Base-by-base conservation (phyloP, 768 basidiomycete genomes). In the Podaxis sp. region DNA sequence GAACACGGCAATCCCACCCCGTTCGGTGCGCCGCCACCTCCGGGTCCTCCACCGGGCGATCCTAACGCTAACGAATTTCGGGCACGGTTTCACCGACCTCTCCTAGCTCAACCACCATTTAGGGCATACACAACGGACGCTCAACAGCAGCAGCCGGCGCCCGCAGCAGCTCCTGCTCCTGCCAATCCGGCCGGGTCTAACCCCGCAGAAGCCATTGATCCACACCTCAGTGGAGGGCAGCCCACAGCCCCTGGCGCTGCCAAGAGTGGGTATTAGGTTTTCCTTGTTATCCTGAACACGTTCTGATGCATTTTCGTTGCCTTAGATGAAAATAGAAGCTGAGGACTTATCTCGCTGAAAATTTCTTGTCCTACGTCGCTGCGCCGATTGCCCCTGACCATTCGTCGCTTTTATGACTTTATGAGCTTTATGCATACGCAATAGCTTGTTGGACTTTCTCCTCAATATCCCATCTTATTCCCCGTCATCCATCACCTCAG, bases 191-290 rank as follows among this genome's bases (percentile, higher is more conserved):
- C 64, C 53, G 55, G 51, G 24, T 19, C 59, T 36, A 57, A 41
- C 59, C 47, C 60, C 68, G 2, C 68, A 68, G 64, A 65, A n/a
- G 49, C 60, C 15, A 65, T 65, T 47, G 64, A 65, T 52, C 64
- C 64, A 25, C 60, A 65, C 49, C 53, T 65, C 3, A 55, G 60
- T 37, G 60, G 60, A 47, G 60, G 52, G 52, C 60, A 61, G 60
- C 60, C 59, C 59, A 55, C 60, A 41, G 60, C 60, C 22, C 33
- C 60, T 54, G 60, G 60, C 36, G 40, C 53, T 61, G 60, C 60
- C 60, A 61, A 61, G 60, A 61, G 52, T 55, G 52, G 60, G 53
- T 61, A 49, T 17, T 47, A 24, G 4, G 29, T 7, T 9, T 36
- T 46, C 27, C 17, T 24, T 19, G 11, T 15, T 36, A 13, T 38